Conservation (phyloP, 768 basidiomycete genomes). For the Inosperma sp. region DNA sequence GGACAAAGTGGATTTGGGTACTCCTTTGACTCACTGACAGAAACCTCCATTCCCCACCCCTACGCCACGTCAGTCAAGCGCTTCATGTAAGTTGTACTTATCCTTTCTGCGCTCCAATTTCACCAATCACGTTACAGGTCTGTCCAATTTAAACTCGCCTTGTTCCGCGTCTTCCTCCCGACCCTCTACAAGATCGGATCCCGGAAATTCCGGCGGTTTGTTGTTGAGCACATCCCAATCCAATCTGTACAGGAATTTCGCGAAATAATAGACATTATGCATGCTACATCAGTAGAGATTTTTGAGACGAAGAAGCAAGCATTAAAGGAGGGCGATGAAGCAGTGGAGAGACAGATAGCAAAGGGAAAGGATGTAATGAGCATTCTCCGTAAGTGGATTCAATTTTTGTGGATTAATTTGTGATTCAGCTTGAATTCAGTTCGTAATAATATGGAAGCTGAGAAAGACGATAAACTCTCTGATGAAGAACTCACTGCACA, state of each 20-base stretch:
- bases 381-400: slow-evolving; percentile 34
- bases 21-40: slow-evolving; percentile 38
- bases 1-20: slow-evolving; percentile 47
- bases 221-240: slow-evolving; percentile 33
- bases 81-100: slow-evolving; percentile 28
- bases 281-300: slow-evolving; percentile 33
- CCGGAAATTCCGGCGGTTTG: slow-evolving; percentile 29
- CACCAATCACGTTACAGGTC: neutral
- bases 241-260: slow-evolving; percentile 26
- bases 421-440: slow-evolving; percentile 20
- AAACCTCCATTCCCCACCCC: slow-evolving; percentile 27
- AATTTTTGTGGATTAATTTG: neutral
- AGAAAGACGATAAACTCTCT: slow-evolving; percentile 29
- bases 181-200: slow-evolving; percentile 22
- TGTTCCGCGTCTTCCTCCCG: no score
- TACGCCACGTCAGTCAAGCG: slow-evolving; percentile 30
- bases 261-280: slow-evolving; percentile 33
- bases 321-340: slow-evolving; percentile 31
- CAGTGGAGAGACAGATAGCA: slow-evolving; percentile 29
- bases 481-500: slow-evolving; percentile 19
- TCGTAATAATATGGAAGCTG: slow-evolving; percentile 30
- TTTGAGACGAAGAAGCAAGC: slow-evolving; percentile 35
- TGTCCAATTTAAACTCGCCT: neutral
- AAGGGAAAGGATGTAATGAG: slow-evolving; percentile 46
- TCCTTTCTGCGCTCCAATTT: neutral